These are phyloP conservation scores for Rubia tinctorum DNA, from an alignment of 305 asterid genomes.

Conservation along the genomic window DNA sequence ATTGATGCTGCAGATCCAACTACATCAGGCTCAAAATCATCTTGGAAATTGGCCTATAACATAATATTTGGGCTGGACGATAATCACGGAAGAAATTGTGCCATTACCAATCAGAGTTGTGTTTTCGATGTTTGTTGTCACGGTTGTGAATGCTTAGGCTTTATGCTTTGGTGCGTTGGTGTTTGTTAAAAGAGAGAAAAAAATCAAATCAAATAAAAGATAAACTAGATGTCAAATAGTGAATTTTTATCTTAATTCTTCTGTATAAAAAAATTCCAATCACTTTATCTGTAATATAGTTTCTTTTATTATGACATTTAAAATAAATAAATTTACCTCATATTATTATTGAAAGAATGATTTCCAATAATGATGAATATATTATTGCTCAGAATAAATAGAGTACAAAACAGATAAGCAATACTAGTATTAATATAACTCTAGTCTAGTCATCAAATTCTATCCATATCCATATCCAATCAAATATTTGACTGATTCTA, in stretches of 20 bases:
- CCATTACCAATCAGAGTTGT: not conserved
- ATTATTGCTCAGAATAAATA: too few species aligned
- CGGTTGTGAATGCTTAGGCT: constrained; percentile 8
- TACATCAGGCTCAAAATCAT: not conserved
- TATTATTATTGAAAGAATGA: too few species aligned
- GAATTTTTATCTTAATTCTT: not conserved
- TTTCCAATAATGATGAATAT: too few species aligned
- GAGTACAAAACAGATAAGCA: too few species aligned
- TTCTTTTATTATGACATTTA: too few species aligned
- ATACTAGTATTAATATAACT: too few species aligned
- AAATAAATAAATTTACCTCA: too few species aligned
- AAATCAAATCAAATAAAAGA: not conserved
- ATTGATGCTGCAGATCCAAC: not conserved
- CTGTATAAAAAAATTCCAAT: not conserved
- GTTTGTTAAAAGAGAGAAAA: not conserved
- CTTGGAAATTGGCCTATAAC: not conserved
- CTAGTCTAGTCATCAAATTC: too few species aligned
- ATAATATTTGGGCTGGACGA: not conserved
- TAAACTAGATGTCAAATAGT: not conserved
- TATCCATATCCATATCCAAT: too few species aligned
- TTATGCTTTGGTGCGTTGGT: constrained; percentile 6
- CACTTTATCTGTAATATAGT: not conserved
- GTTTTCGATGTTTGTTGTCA: constrained; percentile 3
- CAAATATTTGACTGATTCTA: too few species aligned
- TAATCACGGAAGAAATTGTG: constrained; percentile 3